A percentile compares a stretch with the other conserved stretches of the same genome.
Evolutionary conservation across 2,329 filamentous ascomycete genomes (phyloP).

Genomic region (Pseudopithomyces chartarum): DNA sequence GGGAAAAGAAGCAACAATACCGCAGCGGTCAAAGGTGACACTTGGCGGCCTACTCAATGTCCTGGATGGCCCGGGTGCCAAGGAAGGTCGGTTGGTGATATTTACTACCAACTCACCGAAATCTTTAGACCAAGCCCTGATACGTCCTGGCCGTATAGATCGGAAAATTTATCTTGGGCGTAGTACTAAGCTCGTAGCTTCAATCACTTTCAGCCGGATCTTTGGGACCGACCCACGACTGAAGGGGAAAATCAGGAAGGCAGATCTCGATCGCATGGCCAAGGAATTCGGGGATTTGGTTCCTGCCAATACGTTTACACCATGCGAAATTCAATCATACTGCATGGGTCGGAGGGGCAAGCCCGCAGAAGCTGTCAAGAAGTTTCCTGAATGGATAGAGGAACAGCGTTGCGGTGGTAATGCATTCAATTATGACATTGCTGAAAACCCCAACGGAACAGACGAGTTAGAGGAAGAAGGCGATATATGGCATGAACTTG

Average conservation of each 20-base stretch:
- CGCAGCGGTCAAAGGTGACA: constrained; percentile 32
- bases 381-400: background rate
- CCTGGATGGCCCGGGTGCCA: constrained; percentile 79
- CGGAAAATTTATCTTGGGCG: constrained; percentile 74
- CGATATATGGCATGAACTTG: background rate
- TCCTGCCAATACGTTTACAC: background rate
- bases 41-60: constrained; percentile 79
- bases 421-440: background rate
- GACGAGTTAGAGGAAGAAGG: background rate
- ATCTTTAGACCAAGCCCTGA: constrained; percentile 72
- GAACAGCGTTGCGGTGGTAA: background rate
- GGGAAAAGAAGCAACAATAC: background rate
- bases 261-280: background rate
- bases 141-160: constrained; percentile 74
- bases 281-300: background rate
- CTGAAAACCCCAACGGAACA: background rate
- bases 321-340: background rate
- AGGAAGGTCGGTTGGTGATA: constrained; percentile 77
- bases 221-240: background rate
- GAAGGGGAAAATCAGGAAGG: background rate
- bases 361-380: background rate
- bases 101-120: constrained; percentile 83
- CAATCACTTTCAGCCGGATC: background rate
- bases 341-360: background rate
- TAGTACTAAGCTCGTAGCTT: constrained; percentile 9